Percentiles rank a stretch among this genome's conserved stretches.
These are phyloP conservation scores for carrot (Daucus carota) DNA, from an alignment of 129 eudicot species.

Conservation along the genomic window DNA sequence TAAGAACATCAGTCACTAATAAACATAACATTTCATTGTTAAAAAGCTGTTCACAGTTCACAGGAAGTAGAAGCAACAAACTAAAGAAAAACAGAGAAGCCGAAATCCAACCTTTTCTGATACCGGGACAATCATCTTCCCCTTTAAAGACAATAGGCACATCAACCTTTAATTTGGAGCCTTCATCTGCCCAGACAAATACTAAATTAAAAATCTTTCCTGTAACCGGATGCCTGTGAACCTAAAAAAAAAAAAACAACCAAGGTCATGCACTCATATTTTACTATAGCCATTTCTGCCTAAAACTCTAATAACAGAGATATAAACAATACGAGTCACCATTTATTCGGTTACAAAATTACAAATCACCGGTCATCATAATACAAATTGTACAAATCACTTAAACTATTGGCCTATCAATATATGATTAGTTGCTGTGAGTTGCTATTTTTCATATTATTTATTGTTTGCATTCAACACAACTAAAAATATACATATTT, in stretches of 20 bases:
- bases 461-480: too few relatives aligned
- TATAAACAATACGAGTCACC: neutral
- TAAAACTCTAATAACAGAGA: neutral
- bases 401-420: neutral
- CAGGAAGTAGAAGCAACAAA: neutral
- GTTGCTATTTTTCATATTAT: too few relatives aligned
- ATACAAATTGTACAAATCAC: neutral
- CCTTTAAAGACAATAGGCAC: constrained; percentile 85
- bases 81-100: neutral
- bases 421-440: too few relatives aligned
- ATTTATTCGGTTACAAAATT: neutral
- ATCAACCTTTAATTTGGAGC: constrained; percentile 59
- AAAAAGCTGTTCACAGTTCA: too few relatives aligned
- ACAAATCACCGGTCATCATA: neutral
- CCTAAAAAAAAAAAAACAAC: constrained; percentile 17
- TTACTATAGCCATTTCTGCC: neutral
- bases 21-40: too few relatives aligned
- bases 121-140: constrained; percentile 74
- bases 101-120: constrained; percentile 58
- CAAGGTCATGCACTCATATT: neutral
- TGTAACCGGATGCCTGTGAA: constrained; percentile 60
- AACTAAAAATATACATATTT: too few relatives aligned
- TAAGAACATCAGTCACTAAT: too few relatives aligned
- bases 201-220: constrained; percentile 83
- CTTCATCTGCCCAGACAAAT: constrained; percentile 92